Evolutionary conservation across 768 basidiomycete genomes (phyloP).

Genomic region (Kwoniella heveanensis): DNA sequence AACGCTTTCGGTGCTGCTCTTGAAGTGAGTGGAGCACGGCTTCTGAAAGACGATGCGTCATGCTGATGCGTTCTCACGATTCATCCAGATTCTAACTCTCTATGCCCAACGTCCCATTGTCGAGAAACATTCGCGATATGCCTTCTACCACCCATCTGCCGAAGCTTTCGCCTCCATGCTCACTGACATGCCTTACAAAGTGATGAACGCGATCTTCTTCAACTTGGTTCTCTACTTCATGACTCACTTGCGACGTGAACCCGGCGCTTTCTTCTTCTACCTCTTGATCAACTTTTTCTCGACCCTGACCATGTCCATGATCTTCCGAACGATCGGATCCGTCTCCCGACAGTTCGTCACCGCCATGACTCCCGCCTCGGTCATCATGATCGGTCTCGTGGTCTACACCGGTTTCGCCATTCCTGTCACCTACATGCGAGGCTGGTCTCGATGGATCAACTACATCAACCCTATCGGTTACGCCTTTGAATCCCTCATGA

Average conservation of each 20-base stretch:
- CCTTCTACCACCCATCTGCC: constrained; percentile 61
- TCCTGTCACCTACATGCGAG: constrained; percentile 55
- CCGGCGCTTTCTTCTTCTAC: constrained; percentile 61
- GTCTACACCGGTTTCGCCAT: constrained; percentile 66
- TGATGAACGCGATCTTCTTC: constrained; percentile 48
- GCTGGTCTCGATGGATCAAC: constrained; percentile 59
- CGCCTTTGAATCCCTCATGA: constrained; percentile 76
- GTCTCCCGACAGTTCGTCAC: constrained; percentile 69
- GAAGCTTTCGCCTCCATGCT: constrained; percentile 55
- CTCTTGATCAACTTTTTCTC: constrained; percentile 63
- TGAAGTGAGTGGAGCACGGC: constrained; percentile 38
- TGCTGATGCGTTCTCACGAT: constrained; percentile 39
- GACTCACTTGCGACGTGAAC: constrained; percentile 59
- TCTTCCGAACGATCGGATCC: constrained; percentile 65
- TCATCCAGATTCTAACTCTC: constrained; percentile 53
- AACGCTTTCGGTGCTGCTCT: constrained; percentile 60
- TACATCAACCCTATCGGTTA: constrained; percentile 77
- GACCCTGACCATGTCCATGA: constrained; percentile 62
- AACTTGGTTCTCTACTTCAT: constrained; percentile 60
- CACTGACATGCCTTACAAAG: constrained; percentile 55
- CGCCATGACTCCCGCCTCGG: constrained; percentile 63
- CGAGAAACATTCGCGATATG: constrained; percentile 61
- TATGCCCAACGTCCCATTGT: constrained; percentile 59
- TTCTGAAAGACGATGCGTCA: no score
- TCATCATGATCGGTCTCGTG: constrained; percentile 75